These are phyloP conservation scores for Paecilomyces dactylethromorphus DNA, from an alignment of 2,329 filamentous ascomycete genomes.

Conservation along the genomic window DNA sequence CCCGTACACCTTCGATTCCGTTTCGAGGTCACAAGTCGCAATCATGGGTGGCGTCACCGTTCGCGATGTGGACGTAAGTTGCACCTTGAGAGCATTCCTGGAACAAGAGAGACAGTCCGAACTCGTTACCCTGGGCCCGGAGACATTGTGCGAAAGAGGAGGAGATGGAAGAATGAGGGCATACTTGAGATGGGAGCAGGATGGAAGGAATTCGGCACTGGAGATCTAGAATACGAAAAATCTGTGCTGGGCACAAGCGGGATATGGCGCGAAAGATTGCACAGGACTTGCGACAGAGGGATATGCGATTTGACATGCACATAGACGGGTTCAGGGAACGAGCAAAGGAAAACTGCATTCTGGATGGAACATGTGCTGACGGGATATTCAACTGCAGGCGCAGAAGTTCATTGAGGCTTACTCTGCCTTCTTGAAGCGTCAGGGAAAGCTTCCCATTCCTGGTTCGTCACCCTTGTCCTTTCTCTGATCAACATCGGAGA, in stretches of 20 bases:
- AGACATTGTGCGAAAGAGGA: not conserved
- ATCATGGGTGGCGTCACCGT: constrained; percentile 63
- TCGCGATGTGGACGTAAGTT: constrained; percentile 59
- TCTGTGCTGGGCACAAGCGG: not conserved
- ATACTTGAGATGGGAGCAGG: too few relatives aligned
- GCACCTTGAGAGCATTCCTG: constrained; percentile 12
- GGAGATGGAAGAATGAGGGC: not conserved
- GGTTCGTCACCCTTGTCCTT: constrained; percentile 42
- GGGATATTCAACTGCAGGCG: constrained; percentile 38
- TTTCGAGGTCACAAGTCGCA: constrained; percentile 35
- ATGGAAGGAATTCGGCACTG: not conserved
- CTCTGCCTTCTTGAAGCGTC: constrained; percentile 64
- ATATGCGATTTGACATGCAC: not conserved
- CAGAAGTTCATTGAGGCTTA: constrained; percentile 64
- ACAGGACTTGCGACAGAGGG: not conserved
- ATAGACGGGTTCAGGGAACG: not conserved
- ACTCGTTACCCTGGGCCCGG: not conserved
- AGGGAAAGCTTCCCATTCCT: constrained; percentile 64
- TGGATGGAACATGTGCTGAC: constrained; percentile 15
- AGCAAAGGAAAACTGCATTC: not conserved
- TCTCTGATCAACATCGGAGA: not conserved
- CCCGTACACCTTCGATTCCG: constrained; percentile 13
- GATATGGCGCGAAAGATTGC: not conserved
- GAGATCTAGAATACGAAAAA: not conserved
- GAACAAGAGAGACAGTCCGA: not conserved